Evolutionary conservation across 2,329 filamentous ascomycete genomes (phyloP), one percentile per base, ranked within the genome.

Genomic region (Xylaria digitata): DNA sequence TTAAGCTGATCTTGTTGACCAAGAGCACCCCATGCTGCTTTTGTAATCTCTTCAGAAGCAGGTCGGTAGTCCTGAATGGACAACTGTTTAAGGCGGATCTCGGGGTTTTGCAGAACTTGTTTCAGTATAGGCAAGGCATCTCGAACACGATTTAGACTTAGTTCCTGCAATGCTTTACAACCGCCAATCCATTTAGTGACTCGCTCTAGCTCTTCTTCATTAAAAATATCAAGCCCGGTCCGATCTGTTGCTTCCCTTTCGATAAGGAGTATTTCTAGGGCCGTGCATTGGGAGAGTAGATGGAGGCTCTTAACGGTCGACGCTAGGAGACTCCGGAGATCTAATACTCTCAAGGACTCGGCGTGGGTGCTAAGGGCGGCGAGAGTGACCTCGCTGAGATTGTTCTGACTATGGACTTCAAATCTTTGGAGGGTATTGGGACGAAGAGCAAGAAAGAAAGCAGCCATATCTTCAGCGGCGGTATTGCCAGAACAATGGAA

Each of bases 381-480:
- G 15, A 90, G 85, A 0, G 88, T 86, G 49, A 85, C 80, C 2
- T 80, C 77, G 0, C 85, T 85, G 17, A 91, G 81, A 2, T 82
- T 78, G 69, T 87, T 87, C 46, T 82, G 80, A 72, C 85, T 86
- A 61, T 88, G 82, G 32, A 89, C 83, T 64, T 87, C 81, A 63
- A 92, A 88, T 21, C 82, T 83, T 63, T 82, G 81, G 11, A 93
- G 78, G 1, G 83, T 87, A 68, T 91, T 84, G 1, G 84, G 81
- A 19, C 78, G 82, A 55, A 92, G 81, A 1, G 82, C 80, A 26
- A 78, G 79, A 53, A 92, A 81, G 72, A 92, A 90, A 2, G 80
- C 79, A 0, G 88, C 85, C 56, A 91, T 80, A 46, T 86, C 81
- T 32, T 83, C 78, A 66, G 92, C 90, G 6, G 84, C 82, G n/a